A percentile compares a stretch with the other conserved stretches of the same genome.
phyloP scores from a whole-genome alignment of 129 eudicot genomes.

The Rutidosis leptorrhynchoides region DNA sequence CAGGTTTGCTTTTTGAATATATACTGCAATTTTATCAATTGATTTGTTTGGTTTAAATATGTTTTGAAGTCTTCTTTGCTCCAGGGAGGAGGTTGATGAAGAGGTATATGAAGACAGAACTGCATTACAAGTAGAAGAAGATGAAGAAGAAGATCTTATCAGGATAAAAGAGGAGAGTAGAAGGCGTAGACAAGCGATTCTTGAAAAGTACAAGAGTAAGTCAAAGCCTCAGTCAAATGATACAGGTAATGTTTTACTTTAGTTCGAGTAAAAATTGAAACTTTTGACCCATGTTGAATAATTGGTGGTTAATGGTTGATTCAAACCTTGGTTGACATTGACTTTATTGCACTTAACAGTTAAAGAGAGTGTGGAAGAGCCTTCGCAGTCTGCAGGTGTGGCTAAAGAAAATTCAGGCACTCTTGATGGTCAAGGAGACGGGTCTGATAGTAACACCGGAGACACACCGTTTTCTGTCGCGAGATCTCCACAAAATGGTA shows the following conservation, averaged over 20 bases:
- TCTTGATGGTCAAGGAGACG: constrained; percentile 36
- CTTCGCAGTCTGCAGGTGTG: constrained; percentile 32
- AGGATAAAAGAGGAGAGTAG: constrained; percentile 95
- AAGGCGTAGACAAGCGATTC: constrained; percentile 84
- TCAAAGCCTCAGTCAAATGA: constrained; percentile 31
- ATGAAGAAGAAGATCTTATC: constrained; percentile 86
- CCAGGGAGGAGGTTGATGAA: constrained; percentile 57
- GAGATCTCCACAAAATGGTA: constrained; percentile 62
- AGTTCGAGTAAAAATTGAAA: background rate
- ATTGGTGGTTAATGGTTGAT: constrained; percentile 7
- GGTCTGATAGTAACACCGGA: constrained; percentile 37
- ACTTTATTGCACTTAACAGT: constrained; percentile 25
- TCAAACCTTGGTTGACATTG: constrained; percentile 3
- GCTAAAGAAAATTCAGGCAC: constrained; percentile 37
- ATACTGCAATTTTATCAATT: background rate
- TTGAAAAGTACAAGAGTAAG: constrained; percentile 75
- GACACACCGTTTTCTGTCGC: constrained; percentile 55
- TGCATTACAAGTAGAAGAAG: constrained; percentile 64
- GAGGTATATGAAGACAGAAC: constrained; percentile 54
- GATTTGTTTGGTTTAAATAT: constrained; percentile 6
- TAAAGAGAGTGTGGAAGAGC: constrained; percentile 36
- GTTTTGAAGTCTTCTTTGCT: constrained; percentile 20
- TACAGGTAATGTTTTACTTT: constrained; percentile 26
- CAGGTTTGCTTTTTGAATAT: constrained; percentile 41
- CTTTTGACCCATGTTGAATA: background rate